Evolutionary conservation across 306 rosid species (phyloP).

Genomic region (Argentina anserina): DNA sequence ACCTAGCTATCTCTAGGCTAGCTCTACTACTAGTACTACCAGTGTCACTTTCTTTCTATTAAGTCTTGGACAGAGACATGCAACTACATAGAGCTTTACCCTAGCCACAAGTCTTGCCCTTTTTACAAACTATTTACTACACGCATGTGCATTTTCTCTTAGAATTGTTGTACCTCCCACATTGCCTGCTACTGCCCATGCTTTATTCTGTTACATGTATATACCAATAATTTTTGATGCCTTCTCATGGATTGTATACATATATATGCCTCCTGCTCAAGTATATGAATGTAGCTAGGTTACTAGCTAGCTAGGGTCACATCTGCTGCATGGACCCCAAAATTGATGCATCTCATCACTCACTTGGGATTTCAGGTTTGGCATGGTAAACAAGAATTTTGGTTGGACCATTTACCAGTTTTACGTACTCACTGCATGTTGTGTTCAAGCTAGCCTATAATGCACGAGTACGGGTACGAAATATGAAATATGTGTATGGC

Average conservation of each 20-base stretch:
- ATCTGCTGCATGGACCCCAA: background rate
- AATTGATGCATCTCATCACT: background rate
- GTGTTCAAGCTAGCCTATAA: conserved; percentile 16
- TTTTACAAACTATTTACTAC: background rate
- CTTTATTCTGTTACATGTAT: background rate
- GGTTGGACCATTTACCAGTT: conserved; percentile 9
- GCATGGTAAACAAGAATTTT: background rate
- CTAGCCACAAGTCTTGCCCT: conserved; percentile 37
- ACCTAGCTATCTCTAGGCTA: conserved; percentile 32
- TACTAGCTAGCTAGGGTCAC: background rate
- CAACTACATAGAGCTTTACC: conserved; percentile 45
- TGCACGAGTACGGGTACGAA: too few relatives aligned
- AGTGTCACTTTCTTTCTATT: conserved; percentile 22
- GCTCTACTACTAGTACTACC: background rate
- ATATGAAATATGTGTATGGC: too few relatives aligned
- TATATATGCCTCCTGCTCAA: too few relatives aligned
- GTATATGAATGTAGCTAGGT: background rate
- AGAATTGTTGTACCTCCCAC: background rate
- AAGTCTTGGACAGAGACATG: conserved; percentile 45
- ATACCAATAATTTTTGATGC: background rate
- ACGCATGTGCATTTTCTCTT: background rate
- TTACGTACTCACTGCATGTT: background rate
- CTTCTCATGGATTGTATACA: background rate
- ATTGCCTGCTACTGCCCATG: background rate
- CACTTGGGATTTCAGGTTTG: conserved; percentile 6